Percentiles rank a stretch among this genome's conserved stretches.
Conservation (phyloP, 306 rosid genomes). For the Canavalia ensiformis region DNA sequence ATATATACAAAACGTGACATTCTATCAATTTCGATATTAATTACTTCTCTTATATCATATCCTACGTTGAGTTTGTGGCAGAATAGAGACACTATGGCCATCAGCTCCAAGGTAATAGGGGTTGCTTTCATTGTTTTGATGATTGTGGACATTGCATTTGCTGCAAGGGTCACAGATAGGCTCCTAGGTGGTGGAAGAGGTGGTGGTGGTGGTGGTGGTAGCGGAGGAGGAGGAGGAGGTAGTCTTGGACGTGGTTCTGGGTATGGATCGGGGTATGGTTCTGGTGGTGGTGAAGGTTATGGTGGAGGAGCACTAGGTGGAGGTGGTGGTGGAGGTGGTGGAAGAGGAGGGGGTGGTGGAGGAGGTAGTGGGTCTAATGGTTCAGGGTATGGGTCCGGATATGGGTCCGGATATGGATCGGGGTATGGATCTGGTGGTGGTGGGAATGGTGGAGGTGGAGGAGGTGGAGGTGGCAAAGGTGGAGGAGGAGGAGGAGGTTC, state of each 20-base stretch:
- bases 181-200: slow-evolving; percentile 44
- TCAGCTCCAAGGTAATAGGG: slow-evolving; percentile 59
- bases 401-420: slow-evolving; percentile 55
- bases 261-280: slow-evolving; percentile 63
- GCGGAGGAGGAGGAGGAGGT: slow-evolving; percentile 17
- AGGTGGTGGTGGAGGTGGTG: slow-evolving; percentile 57
- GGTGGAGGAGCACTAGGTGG: slow-evolving; percentile 53
- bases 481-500: slow-evolving; percentile 59
- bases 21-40: not conserved
- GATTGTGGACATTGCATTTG: slow-evolving; percentile 67
- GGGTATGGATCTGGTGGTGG: slow-evolving; percentile 63
- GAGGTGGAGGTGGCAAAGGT: slow-evolving; percentile 62
- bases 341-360: slow-evolving; percentile 60
- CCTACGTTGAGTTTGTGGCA: slow-evolving; percentile 30
- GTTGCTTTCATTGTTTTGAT: slow-evolving; percentile 66
- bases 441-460: slow-evolving; percentile 56
- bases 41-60: not conserved
- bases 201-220: slow-evolving; percentile 43
- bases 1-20: not conserved
- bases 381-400: slow-evolving; percentile 66
- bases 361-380: slow-evolving; percentile 57
- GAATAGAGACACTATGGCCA: slow-evolving; percentile 56
- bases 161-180: slow-evolving; percentile 48
- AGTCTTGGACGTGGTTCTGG: slow-evolving; percentile 49
- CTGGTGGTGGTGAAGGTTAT: slow-evolving; percentile 61